These are phyloP conservation scores for Polytrichum commune DNA, from an alignment of 225 moss, liverwort and hornwort genomes.

Conservation along the genomic window DNA sequence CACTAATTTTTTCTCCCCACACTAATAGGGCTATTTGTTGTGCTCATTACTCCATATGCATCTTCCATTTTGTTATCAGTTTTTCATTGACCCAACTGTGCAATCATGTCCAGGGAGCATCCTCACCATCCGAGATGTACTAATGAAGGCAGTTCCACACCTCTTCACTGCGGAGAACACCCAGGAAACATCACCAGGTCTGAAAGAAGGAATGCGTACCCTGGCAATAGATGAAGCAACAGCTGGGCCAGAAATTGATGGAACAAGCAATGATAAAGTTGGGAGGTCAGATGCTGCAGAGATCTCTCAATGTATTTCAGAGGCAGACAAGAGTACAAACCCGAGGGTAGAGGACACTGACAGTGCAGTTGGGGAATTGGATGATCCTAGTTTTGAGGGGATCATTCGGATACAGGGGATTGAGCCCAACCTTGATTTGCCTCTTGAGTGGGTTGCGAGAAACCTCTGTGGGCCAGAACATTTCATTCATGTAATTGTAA, in stretches of 20 bases:
- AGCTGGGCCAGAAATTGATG: slow-evolving; percentile 18
- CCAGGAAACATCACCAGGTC: slow-evolving; percentile 16
- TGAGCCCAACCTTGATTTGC: slow-evolving; percentile 86
- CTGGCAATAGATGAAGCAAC: slow-evolving; percentile 13
- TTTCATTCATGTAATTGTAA: slow-evolving; percentile 82
- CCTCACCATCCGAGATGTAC: slow-evolving; percentile 78
- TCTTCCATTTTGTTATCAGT: too few relatives aligned
- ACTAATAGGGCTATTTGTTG: too few relatives aligned
- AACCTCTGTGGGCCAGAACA: slow-evolving; percentile 96
- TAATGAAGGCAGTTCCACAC: slow-evolving; percentile 86
- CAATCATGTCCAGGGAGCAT: slow-evolving; percentile 47
- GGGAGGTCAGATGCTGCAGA: slow-evolving; percentile 13
- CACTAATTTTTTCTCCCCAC: too few relatives aligned
- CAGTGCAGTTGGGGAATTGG: slow-evolving; percentile 17
- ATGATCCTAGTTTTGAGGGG: slow-evolving; percentile 62
- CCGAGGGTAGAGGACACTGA: neutral
- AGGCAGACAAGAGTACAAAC: slow-evolving; percentile 21
- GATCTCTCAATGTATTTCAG: neutral
- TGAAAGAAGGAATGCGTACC: slow-evolving; percentile 13
- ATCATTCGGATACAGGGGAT: slow-evolving; percentile 87
- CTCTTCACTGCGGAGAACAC: slow-evolving; percentile 38
- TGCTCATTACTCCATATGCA: too few relatives aligned
- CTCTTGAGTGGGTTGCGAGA: slow-evolving; percentile 92
- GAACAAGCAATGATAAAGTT: slow-evolving; percentile 16
- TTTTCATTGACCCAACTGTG: neutral